Percentiles rank a stretch among this genome's conserved stretches.
These are phyloP conservation scores for Diaporthe sp. DNA, from an alignment of 2,329 filamentous ascomycete genomes.

Conservation along the genomic window DNA sequence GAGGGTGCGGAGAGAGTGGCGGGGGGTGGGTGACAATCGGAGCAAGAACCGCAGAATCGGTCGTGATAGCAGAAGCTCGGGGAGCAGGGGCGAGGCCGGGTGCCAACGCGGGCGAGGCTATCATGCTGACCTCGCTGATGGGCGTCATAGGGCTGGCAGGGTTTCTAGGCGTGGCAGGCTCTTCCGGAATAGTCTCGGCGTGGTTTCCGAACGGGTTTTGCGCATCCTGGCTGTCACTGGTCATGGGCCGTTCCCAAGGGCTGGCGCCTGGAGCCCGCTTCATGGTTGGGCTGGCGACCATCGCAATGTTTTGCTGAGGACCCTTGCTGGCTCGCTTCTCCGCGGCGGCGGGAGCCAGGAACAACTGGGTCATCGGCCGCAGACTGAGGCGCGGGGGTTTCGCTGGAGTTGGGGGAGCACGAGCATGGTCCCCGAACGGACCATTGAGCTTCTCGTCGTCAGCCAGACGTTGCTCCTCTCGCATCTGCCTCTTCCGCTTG, in stretches of 20 bases:
- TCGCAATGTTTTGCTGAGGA: conserved; percentile 46
- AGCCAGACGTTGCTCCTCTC: conserved; percentile 57
- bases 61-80: conserved; percentile 27
- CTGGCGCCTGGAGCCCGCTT: conserved; percentile 47
- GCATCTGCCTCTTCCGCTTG: conserved; percentile 74
- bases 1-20: conserved; percentile 72
- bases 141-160: conserved; percentile 27
- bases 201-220: conserved; percentile 79
- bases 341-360: conserved; percentile 65
- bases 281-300: conserved; percentile 43
- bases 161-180: conserved; percentile 27
- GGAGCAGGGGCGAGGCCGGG: conserved; percentile 31
- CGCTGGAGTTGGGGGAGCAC: conserved; percentile 55
- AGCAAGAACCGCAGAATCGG: conserved; percentile 18
- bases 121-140: conserved; percentile 32
- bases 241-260: conserved; percentile 59
- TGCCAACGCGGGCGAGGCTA: conserved; percentile 21
- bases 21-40: conserved; percentile 22
- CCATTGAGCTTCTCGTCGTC: conserved; percentile 74
- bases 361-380: conserved; percentile 85
- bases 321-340: conserved; percentile 57
- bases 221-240: conserved; percentile 58
- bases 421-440: conserved; percentile 47
- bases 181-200: conserved; percentile 52
- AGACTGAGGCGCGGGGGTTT: conserved; percentile 85